phyloP scores from a whole-genome alignment of 1,284 basidiomycete genomes.

The Sporisorium reilianum region DNA sequence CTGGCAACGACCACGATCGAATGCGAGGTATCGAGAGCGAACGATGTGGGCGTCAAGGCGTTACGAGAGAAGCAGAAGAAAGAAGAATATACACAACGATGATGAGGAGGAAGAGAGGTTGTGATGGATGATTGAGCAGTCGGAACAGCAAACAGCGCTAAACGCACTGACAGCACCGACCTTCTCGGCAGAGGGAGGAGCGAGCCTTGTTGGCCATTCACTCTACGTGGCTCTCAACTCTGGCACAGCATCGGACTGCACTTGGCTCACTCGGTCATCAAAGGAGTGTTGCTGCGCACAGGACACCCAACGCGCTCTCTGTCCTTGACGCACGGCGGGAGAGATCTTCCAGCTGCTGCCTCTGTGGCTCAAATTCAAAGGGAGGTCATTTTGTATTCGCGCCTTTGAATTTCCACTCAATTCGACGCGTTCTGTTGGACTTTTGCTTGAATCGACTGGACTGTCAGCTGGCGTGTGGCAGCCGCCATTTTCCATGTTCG shows the following conservation, averaged over 20 bases:
- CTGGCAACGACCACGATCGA: constrained; percentile 4
- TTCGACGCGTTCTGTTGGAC: constrained; percentile 6
- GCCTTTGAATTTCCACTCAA: constrained; percentile 3
- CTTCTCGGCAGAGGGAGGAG: constrained; percentile 4
- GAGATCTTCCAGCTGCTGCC: constrained; percentile 1
- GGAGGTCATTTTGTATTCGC: background rate
- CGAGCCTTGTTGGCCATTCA: background rate
- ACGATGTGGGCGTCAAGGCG: constrained; percentile 10
- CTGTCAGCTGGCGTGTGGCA: background rate
- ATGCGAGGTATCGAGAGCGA: constrained; percentile 22
- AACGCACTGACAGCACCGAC: background rate
- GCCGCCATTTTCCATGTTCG: background rate
- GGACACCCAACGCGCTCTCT: constrained; percentile 14
- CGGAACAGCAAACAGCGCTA: background rate
- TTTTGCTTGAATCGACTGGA: background rate
- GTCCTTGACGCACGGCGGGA: background rate
- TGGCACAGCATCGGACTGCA: constrained; percentile 7
- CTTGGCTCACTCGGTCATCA: constrained; percentile 1
- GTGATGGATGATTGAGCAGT: no score
- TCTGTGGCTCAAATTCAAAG: background rate
- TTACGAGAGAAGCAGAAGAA: background rate
- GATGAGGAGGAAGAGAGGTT: constrained; percentile 7
- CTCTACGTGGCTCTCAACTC: constrained; percentile 10
- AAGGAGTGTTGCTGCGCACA: constrained; percentile 14
- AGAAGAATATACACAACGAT: constrained; percentile 39